These are phyloP conservation scores for Endothia cerciana DNA, from an alignment of 2,329 filamentous ascomycete species.

Conservation along the genomic window DNA sequence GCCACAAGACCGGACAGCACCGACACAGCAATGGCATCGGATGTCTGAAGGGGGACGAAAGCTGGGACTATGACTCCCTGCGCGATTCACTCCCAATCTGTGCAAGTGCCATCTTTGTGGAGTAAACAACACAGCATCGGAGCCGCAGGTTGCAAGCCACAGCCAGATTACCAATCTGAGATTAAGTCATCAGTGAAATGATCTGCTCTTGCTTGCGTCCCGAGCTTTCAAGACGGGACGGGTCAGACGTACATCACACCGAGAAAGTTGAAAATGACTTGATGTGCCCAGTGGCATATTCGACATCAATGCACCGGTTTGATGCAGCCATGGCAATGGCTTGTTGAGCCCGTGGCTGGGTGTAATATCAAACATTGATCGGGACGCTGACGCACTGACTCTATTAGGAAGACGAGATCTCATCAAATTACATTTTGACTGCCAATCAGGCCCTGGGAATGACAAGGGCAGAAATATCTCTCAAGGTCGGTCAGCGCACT, in stretches of 20 bases:
- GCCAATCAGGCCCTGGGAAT: slow-evolving; percentile 28
- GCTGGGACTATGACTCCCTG: not conserved
- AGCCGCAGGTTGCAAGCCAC: not conserved
- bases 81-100: not conserved
- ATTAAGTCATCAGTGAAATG: not conserved
- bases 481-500: slow-evolving; percentile 29
- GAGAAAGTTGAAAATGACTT: not conserved
- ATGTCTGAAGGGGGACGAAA: not conserved
- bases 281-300: not conserved
- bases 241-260: not conserved
- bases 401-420: slow-evolving; percentile 19
- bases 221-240: not conserved
- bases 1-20: not conserved
- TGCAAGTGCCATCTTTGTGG: not conserved
- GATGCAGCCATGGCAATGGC: not conserved
- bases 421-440: slow-evolving; percentile 20
- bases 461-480: slow-evolving; percentile 29
- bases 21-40: not conserved
- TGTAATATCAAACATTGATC: not conserved
- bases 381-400: slow-evolving; percentile 25
- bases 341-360: not conserved
- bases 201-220: not conserved
- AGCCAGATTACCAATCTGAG: not conserved
- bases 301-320: not conserved
- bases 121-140: not conserved